These are phyloP conservation scores for Sugiyamaella chiloensis DNA, from an alignment of 805 yeast species.

Conservation along the genomic window DNA sequence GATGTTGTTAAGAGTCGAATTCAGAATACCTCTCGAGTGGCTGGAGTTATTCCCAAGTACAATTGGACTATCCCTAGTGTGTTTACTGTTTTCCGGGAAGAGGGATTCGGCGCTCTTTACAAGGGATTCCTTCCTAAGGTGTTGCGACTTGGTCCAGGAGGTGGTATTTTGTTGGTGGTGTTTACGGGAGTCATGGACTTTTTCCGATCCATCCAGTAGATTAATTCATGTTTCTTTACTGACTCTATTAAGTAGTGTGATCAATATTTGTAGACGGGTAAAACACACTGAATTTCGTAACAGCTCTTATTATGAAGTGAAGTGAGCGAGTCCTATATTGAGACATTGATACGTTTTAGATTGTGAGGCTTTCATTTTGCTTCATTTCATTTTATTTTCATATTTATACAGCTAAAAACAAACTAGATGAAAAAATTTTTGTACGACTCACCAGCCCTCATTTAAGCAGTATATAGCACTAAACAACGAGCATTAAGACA, in stretches of 20 bases:
- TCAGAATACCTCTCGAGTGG: conserved; percentile 63
- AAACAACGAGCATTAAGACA: conserved; percentile 64
- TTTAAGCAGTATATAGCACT: conserved; percentile 28
- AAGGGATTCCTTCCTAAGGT: conserved; percentile 98
- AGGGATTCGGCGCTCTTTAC: conserved; percentile 87
- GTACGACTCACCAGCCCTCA: conserved; percentile 72
- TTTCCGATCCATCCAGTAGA: conserved; percentile 43
- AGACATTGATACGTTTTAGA: too few relatives aligned
- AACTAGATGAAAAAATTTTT: conserved; percentile 21
- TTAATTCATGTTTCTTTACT: too few relatives aligned
- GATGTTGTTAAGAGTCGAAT: conserved; percentile 95
- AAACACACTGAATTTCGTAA: too few relatives aligned
- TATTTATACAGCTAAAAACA: too few relatives aligned
- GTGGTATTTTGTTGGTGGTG: conserved; percentile 96
- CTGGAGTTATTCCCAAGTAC: conserved; percentile 82
- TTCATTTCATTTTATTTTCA: too few relatives aligned
- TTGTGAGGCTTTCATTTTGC: too few relatives aligned
- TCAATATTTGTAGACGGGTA: too few relatives aligned
- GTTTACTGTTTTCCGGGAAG: conserved; percentile 73
- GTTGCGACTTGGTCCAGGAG: conserved; percentile 97
- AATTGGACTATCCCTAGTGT: conserved; percentile 89
- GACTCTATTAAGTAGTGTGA: too few relatives aligned
- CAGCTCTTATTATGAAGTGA: too few relatives aligned
- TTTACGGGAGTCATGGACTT: conserved; percentile 93
- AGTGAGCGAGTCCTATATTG: too few relatives aligned